Base-by-base conservation (phyloP, 352 stramenopile genomes). In the Albugo laibachii region DNA sequence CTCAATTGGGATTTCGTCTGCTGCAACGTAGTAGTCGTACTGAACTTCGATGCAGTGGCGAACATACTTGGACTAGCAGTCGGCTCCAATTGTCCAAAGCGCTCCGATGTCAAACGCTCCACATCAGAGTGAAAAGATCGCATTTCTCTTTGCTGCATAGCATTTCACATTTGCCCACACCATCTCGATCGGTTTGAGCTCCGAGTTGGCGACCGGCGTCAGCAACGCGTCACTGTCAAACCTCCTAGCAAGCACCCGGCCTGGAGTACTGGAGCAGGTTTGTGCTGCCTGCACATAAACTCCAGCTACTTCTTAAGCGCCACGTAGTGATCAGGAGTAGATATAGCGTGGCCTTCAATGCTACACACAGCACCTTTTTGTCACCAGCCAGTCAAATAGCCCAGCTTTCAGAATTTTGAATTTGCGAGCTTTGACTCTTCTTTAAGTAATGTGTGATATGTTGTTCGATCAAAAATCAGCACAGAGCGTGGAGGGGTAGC, bases 391-490 rank as follows among this genome's bases (percentile, higher is more conserved):
- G n/a, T n/a, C n/a, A n/a, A n/a, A n/a, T n/a, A n/a, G n/a, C n/a
- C n/a, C n/a, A n/a, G 1, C 37, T 61, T 61, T n/a, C 13, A 13
- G 2, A 41, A 54, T 2, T 5, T 54, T 0, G 36, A 45, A n/a
- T 34, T 35, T 4, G 43, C 50, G 35, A 48, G 50, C 31, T 52
- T 48, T 2, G 45, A 46, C 24, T 54, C 46, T 13, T 48, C 24
- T 1, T 43, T 57, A 1, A 62, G 47, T 0, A 48, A 58, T 1
- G 16, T 49, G 41, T 58, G 53, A 39, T 63, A 61, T 1, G 39
- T 39, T 0, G 50, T 55, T 1, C 58, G 21, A 38, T 65, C 58
- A 16, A 65, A 37, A 0, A 65, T 52, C 24, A 65, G 2, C 4
- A 65, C 54, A 6, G 54, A 56, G 18, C 20, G 10, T 10, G 16